Conservation (phyloP, 2,329 filamentous ascomycete genomes). For the Exophiala oligosperma region DNA sequence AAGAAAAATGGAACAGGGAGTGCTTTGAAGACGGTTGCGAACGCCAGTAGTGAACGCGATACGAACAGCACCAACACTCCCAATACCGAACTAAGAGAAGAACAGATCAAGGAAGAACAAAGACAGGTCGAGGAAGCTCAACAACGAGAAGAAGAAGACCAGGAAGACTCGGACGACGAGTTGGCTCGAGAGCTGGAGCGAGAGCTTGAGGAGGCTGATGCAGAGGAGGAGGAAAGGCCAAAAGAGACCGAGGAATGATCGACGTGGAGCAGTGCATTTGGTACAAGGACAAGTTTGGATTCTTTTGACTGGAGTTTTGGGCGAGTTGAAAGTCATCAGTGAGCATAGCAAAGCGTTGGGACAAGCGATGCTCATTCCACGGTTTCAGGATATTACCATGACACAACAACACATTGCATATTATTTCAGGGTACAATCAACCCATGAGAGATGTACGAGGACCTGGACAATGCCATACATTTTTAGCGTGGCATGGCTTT, state of each 20-base stretch:
- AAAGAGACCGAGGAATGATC: slow-evolving; percentile 4
- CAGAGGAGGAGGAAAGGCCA: slow-evolving; percentile 12
- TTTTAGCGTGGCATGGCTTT: no score
- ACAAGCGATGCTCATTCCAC: not conserved
- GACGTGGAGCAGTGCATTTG: not conserved
- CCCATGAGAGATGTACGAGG: not conserved
- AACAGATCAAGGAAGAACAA: slow-evolving; percentile 30
- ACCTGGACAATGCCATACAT: not conserved
- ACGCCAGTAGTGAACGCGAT: slow-evolving; percentile 14
- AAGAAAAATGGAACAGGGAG: slow-evolving; percentile 31
- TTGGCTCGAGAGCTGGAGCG: slow-evolving; percentile 59
- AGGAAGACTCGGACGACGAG: slow-evolving; percentile 47
- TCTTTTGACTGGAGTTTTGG: no score
- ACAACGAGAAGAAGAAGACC: slow-evolving; percentile 33
- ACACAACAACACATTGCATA: not conserved
- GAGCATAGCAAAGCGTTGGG: not conserved
- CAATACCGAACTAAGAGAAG: slow-evolving; percentile 20
- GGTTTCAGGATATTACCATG: not conserved
- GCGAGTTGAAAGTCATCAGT: not conserved
- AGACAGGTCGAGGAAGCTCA: slow-evolving; percentile 33
- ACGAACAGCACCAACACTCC: slow-evolving; percentile 17
- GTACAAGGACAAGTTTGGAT: not conserved
- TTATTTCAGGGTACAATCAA: not conserved
- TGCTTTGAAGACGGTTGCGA: slow-evolving; percentile 21
- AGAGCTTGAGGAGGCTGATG: slow-evolving; percentile 51